phyloP scores from a whole-genome alignment of 352 stramenopile genomes.

The Phytopythium delawarense region DNA sequence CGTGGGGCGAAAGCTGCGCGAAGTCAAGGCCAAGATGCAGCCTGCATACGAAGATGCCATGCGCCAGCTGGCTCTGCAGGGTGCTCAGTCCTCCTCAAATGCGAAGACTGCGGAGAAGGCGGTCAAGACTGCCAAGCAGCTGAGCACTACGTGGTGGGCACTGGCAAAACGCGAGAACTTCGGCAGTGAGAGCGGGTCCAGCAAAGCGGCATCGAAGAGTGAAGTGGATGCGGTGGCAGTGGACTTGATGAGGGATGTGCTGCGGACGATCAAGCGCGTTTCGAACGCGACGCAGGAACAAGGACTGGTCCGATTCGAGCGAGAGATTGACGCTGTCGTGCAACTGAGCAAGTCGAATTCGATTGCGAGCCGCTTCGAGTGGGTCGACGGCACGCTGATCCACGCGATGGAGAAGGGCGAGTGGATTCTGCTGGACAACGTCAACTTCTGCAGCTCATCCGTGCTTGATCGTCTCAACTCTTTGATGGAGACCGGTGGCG shows the following conservation, averaged over 20 bases:
- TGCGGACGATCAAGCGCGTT: slow-evolving; percentile 25
- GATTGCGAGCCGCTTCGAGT: slow-evolving; percentile 93
- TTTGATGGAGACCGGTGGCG: slow-evolving; percentile 96
- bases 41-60: slow-evolving; percentile 43
- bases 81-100: slow-evolving; percentile 11
- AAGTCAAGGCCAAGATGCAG: slow-evolving; percentile 50
- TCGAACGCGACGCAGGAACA: neutral
- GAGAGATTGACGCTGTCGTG: slow-evolving; percentile 38
- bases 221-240: slow-evolving; percentile 60
- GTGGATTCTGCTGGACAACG: slow-evolving; percentile 99
- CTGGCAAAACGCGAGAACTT: slow-evolving; percentile 39
- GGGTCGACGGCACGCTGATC: slow-evolving; percentile 98
- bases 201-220: slow-evolving; percentile 28
- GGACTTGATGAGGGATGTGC: slow-evolving; percentile 44
- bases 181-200: slow-evolving; percentile 21
- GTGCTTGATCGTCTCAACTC: slow-evolving; percentile 99
- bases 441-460: slow-evolving; percentile 98
- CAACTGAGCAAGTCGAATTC: slow-evolving; percentile 56
- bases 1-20: slow-evolving; percentile 74
- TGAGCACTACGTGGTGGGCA: slow-evolving; percentile 50
- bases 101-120: slow-evolving; percentile 17
- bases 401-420: slow-evolving; percentile 97
- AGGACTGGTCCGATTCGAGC: neutral
- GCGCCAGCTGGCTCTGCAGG: slow-evolving; percentile 29
- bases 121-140: slow-evolving; percentile 32